Conservation (phyloP, 768 basidiomycete genomes). For the Tricholoma terreum region DNA sequence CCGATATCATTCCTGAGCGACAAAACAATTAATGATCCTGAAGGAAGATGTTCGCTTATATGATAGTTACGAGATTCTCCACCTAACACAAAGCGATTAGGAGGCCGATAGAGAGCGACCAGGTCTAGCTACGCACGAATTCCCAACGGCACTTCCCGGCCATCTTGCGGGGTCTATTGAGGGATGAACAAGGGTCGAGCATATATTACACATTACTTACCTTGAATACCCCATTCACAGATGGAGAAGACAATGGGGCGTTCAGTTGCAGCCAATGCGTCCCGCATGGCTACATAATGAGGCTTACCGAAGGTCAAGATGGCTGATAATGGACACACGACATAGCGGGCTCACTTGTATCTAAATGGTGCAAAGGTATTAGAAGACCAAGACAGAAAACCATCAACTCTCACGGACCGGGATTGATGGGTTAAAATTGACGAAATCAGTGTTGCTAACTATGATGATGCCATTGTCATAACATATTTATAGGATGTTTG, state of each 20-base stretch:
- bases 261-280: constrained; percentile 41
- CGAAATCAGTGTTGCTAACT: constrained; percentile 43
- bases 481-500: too few relatives aligned
- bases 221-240: constrained; percentile 49
- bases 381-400: neutral
- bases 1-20: constrained; percentile 42
- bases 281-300: constrained; percentile 44
- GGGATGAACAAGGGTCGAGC: too few relatives aligned
- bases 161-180: too few relatives aligned
- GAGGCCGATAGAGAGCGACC: neutral
- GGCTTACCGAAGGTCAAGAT: constrained; percentile 22
- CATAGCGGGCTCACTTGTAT: constrained; percentile 28
- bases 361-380: constrained; percentile 16
- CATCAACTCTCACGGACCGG: constrained; percentile 23
- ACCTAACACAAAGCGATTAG: constrained; percentile 15
- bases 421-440: constrained; percentile 43
- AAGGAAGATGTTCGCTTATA: too few relatives aligned
- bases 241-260: constrained; percentile 50
- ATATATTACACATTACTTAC: constrained; percentile 10
- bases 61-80: constrained; percentile 42
- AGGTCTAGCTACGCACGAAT: constrained; percentile 31
- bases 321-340: neutral
- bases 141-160: constrained; percentile 43
- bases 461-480: too few relatives aligned
- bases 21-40: neutral